Base-by-base conservation (phyloP, 2,329 filamentous ascomycete genomes). In the Sporothrix euskadiensis region DNA sequence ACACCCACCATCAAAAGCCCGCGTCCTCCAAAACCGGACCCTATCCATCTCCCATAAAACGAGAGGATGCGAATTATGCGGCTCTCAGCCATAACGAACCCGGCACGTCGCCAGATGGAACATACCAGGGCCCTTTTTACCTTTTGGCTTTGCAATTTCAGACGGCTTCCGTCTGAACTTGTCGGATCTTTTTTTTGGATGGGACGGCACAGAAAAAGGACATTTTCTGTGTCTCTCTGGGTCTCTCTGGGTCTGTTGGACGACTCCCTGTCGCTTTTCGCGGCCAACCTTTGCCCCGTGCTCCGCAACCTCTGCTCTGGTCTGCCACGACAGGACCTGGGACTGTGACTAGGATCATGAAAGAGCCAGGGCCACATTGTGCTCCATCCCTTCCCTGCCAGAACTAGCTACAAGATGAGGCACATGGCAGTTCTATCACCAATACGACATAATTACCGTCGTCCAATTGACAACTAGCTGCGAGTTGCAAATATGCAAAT, bases 81-180 rank as follows among this genome's bases (percentile, higher is more conserved):
- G 26, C 65, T 56, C 49, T 35, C 66, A 69, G 39, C 39, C 61
- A 47, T n/a, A 10, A 47, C 61, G 41, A 69, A 44, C 66, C 66
- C 49, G 32, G 66, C 66, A 69, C 66, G 32, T 49, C 30, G 49
- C 26, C 47, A 39, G 30, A 32, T 69, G 66, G 30, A 56, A 69
- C 66, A 69, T 19, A 5, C 49, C 30, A 56, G 32, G 49, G 66
- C 47, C 47, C 12, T 56, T 69, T 56, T 56, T 41, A 68, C 44
- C 44, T 44, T 68, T 68, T 26, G 65, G 65, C 65, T 69, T 56
- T 69, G 66, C 47, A 41, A 41, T 56, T 49, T 30, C 49, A 30
- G 69, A 57, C 69, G 32, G 49, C 52, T 57, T 59, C 66, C 69
- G 39, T 71, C 69, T 59, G 69, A 71, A 59, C 69, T 71, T 71